Base-by-base conservation (phyloP, 1,284 basidiomycete species). In the Ceratobasidium sp. region DNA sequence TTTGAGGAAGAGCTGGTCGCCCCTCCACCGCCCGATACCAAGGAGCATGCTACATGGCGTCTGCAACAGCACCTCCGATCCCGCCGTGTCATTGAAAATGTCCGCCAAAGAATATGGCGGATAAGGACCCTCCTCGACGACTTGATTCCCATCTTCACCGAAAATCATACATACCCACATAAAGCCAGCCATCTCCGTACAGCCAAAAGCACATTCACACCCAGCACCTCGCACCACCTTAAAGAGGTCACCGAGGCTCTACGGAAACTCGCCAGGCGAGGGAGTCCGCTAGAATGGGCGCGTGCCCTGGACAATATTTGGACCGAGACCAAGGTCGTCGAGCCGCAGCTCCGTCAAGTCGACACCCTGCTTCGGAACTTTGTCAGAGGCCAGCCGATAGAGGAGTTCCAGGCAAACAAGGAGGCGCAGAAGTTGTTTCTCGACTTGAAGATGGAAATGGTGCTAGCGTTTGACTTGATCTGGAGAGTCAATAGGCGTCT, bases 401-500 rank as follows among this genome's bases (percentile, higher is more conserved):
- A 57, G 15, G 51, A 70, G 15, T 43, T 57, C 7, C 32, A 29
- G 52, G 40, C 37, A 40, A 59, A 59, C 56, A 57, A 70, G 43
- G 40, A 34, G 17, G 46, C 6, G 13, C 40, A 29, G 34, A 34
- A 19, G n/a, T 6, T 37, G n/a, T 51, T 73, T 37, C 1, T 62
- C 17, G 56, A 61, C 17, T 11, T 59, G n/a, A 62, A 40, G 46
- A 25, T 51, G 22, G 44, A 73, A 34, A 32, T 52, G 34, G 32
- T 37, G 25, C 6, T 73, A 7, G 59, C 46, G 29, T 73, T 49
- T 64, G 70, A 73, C 32, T 34, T 19, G 17, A 17, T 54, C 17
- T 73, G 70, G 70, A 46, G 70, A 19, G 17, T 52, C 11, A 29
- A n/a, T 17, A 73, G 59, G n/a, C 34, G 70, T 44, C n/a, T 73